Percentiles rank a stretch among this genome's conserved stretches.
These are phyloP conservation scores for Musa acuminata DNA, from an alignment of 176 grass and related monocot genomes.

Conservation along the genomic window DNA sequence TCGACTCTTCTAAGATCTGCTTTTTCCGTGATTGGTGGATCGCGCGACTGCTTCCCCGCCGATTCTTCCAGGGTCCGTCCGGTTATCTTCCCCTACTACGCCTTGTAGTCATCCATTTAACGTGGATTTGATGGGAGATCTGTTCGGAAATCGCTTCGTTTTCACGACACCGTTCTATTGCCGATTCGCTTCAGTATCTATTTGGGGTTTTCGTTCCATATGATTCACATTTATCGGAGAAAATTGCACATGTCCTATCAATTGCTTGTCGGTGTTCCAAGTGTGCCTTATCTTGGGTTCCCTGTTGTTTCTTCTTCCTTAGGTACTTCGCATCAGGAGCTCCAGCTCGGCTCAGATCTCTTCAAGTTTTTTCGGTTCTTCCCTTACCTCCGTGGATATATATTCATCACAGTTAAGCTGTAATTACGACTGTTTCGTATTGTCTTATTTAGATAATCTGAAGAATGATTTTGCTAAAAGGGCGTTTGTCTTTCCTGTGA, in stretches of 20 bases:
- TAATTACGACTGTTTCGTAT: background rate
- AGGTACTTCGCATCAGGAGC: constrained; percentile 4
- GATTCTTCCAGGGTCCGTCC: constrained; percentile 35
- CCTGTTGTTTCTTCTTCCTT: constrained; percentile 8
- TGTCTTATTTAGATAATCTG: background rate
- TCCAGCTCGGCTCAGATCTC: background rate
- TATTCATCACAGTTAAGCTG: constrained; percentile 35
- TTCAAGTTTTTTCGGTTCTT: constrained; percentile 24
- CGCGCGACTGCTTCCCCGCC: background rate
- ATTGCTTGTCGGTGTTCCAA: background rate
- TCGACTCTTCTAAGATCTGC: constrained; percentile 35
- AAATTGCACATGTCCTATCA: background rate
- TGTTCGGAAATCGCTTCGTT: background rate
- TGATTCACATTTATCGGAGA: background rate
- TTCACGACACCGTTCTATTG: background rate
- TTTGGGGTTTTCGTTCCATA: background rate
- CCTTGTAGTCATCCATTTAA: background rate
- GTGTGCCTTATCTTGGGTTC: background rate
- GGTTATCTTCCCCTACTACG: too few species aligned
- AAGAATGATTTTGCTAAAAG: background rate
- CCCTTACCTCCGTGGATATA: constrained; percentile 1
- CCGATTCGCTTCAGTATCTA: background rate
- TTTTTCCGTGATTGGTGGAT: background rate
- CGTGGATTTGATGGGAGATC: background rate
- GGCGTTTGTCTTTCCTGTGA: background rate